Evolutionary conservation across 345 rosid species (phyloP).

Genomic region (Turnera subulata): DNA sequence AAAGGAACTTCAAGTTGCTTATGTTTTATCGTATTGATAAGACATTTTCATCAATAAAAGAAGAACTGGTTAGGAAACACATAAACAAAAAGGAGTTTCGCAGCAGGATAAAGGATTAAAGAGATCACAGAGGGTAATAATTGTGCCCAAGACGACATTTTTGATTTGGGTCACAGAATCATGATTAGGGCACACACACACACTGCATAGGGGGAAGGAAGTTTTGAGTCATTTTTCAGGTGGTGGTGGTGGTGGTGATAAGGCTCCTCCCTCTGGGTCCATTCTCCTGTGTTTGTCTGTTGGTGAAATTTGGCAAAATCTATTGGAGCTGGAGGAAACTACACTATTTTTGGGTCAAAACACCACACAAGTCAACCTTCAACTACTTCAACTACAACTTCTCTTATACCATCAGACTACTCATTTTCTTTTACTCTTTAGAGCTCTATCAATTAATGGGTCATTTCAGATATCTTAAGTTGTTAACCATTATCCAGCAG

Average conservation of each 20-base stretch:
- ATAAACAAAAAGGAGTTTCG: too few species aligned
- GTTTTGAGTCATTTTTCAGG: conserved; percentile 6
- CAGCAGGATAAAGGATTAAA: not conserved
- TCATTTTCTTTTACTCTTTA: not conserved
- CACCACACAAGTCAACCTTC: not conserved
- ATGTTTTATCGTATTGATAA: too few species aligned
- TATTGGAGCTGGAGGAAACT: too few species aligned
- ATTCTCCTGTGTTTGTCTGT: conserved; percentile 14
- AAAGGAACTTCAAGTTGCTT: too few species aligned
- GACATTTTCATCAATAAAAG: too few species aligned
- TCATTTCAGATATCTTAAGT: not conserved
- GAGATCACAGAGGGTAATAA: conserved; percentile 6
- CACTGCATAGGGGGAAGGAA: not conserved
- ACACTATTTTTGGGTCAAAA: conserved; percentile 6
- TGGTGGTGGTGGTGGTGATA: too few species aligned
- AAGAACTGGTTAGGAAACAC: too few species aligned
- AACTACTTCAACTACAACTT: too few species aligned
- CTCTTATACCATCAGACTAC: too few species aligned
- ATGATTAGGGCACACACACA: not conserved
- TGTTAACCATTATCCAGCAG: too few species aligned
- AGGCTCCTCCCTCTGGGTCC: conserved; percentile 23
- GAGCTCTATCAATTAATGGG: too few species aligned
- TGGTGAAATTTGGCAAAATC: conserved; percentile 20
- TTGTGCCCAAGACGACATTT: conserved; percentile 9
- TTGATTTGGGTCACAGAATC: not conserved